Evolutionary conservation across 495 filamentous ascomycete genomes (phyloP).

Genomic region (Penicillium crystallinum): DNA sequence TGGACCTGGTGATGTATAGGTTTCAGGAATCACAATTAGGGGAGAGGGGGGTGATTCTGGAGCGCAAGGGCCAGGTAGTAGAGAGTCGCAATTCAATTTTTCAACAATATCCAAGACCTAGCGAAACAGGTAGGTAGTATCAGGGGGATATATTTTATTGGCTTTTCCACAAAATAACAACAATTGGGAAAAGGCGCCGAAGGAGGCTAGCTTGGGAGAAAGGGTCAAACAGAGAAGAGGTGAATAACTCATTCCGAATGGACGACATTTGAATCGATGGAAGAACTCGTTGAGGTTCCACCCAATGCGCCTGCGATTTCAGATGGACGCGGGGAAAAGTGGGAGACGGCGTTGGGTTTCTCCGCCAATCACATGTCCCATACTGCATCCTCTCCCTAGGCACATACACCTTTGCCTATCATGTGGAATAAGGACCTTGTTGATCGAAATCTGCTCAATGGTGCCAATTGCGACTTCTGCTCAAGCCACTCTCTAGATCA

Average conservation of each 20-base stretch:
- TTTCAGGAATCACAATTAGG: too few species aligned
- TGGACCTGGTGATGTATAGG: slow-evolving; percentile 1
- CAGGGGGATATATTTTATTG: not conserved
- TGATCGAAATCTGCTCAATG: too few species aligned
- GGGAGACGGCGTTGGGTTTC: slow-evolving; percentile 24
- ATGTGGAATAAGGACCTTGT: not conserved
- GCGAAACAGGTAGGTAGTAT: not conserved
- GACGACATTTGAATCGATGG: slow-evolving; percentile 8
- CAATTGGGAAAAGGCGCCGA: not conserved
- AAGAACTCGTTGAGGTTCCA: slow-evolving; percentile 9
- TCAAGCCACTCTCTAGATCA: not conserved
- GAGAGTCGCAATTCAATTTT: not conserved
- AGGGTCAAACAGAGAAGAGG: not conserved
- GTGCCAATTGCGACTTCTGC: not conserved
- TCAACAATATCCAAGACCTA: not conserved
- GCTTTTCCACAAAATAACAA: not conserved
- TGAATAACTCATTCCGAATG: not conserved
- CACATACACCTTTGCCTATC: not conserved
- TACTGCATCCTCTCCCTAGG: not conserved
- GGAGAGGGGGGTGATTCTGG: not conserved
- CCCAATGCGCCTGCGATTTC: slow-evolving; percentile 4
- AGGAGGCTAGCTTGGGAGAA: not conserved
- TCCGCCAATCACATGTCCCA: slow-evolving; percentile 40
- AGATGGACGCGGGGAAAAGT: slow-evolving; percentile 19
- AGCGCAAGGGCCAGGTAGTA: not conserved